Evolutionary conservation across 164 flowering plant genomes (phyloP), one percentile per base, ranked within the genome.

Genomic region (Kalanchoe fedtschenkoi): DNA sequence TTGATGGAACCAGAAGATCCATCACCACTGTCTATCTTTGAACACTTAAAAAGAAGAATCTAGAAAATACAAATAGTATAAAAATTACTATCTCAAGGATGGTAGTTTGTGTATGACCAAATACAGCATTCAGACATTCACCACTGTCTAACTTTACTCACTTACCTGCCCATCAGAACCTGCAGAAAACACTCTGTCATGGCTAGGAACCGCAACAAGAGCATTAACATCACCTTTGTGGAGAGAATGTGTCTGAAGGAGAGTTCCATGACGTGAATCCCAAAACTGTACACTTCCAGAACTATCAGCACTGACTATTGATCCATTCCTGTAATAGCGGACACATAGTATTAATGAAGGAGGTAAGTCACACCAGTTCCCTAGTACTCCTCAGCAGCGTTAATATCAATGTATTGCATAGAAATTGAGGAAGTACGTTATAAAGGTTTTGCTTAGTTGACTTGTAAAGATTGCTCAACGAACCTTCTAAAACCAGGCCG

Each of bases 131-230:
- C 6, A 21, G n/a, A n/a, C n/a, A n/a, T n/a, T n/a, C n/a, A n/a
- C n/a, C n/a, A 17, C 21, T 19, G 53, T 4, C 17, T 47, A 22
- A 9, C 1, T 22, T 1, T 19, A 14, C 35, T 28, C 13, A 8
- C 62, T 30, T 76, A 89, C 99, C 96, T 95, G 89, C 38, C 99
- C 97, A 83, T 91, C 99, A 61, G 96, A 83, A 62, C 97, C 99
- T 58, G 95, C 96, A 69, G 99, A 91, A 59, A 82, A 91, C 59
- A 95, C 96, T 67, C 83, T 77, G 59, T 77, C 84, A 68, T 89
- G 87, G 63, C 81, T 76, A 53, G 99, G 96, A 57, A 79, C 68
- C 34, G 90, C 88, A 30, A 91, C 89, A 59, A 95, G 80, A 66
- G 91, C 89, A 78, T 83, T 84, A 29, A 83, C 99, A 77, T 91